Evolutionary conservation across 495 filamentous ascomycete species (phyloP).

Genomic region (Penicillium desertorum): DNA sequence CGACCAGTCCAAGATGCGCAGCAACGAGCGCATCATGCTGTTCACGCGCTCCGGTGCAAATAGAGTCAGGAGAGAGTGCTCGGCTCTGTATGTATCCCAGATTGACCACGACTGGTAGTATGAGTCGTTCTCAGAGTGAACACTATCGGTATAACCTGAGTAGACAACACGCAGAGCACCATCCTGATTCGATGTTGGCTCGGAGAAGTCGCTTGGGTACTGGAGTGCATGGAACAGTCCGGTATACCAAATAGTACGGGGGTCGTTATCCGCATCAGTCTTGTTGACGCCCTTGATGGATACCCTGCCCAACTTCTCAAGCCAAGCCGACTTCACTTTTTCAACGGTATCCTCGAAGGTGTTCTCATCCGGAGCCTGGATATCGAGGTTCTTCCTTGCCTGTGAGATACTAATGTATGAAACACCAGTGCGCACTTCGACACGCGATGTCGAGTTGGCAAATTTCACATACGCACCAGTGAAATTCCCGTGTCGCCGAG

Average conservation of each 20-base stretch:
- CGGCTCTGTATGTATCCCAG: constrained; percentile 33
- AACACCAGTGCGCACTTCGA: constrained; percentile 30
- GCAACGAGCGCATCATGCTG: constrained; percentile 30
- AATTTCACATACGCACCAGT: constrained; percentile 32
- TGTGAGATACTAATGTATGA: constrained; percentile 32
- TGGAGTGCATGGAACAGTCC: constrained; percentile 29
- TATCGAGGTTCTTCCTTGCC: constrained; percentile 26
- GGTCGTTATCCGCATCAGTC: constrained; percentile 24
- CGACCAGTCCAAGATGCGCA: constrained; percentile 31
- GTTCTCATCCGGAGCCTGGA: constrained; percentile 20
- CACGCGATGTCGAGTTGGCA: constrained; percentile 5
- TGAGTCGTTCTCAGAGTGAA: constrained; percentile 23
- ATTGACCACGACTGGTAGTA: constrained; percentile 37
- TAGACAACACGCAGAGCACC: constrained; percentile 17
- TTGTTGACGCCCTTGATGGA: constrained; percentile 25
- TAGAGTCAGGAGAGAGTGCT: constrained; percentile 26
- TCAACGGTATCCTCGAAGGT: constrained; percentile 23
- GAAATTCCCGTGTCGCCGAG: constrained; percentile 20
- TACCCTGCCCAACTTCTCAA: constrained; percentile 29
- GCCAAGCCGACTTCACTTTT: constrained; percentile 25
- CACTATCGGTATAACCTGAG: constrained; percentile 30
- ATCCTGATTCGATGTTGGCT: constrained; percentile 18
- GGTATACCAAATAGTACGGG: constrained; percentile 28
- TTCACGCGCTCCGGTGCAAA: constrained; percentile 32
- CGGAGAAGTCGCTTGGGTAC: constrained; percentile 31